phyloP scores from a whole-genome alignment of 2,329 filamentous ascomycete genomes.

The Aspergillus vadensis region DNA sequence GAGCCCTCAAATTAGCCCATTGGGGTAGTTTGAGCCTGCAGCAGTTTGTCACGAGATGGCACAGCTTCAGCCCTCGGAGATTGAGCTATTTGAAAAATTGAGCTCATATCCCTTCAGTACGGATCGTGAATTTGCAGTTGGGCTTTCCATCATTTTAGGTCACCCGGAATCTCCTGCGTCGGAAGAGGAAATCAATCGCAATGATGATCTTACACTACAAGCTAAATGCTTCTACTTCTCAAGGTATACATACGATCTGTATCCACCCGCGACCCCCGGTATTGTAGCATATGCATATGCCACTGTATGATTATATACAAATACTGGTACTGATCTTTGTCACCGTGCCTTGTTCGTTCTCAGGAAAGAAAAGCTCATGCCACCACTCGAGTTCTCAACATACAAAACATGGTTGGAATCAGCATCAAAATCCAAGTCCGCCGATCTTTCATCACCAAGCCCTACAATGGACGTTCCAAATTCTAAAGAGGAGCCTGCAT shows the following conservation, averaged over 20 bases:
- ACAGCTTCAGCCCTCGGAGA: constrained; percentile 7
- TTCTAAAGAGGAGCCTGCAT: constrained; percentile 59
- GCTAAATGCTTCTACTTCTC: constrained; percentile 54
- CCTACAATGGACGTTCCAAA: constrained; percentile 22
- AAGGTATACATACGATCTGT: constrained; percentile 33
- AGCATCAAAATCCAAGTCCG: constrained; percentile 11
- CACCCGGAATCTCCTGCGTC: constrained; percentile 43
- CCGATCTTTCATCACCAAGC: constrained; percentile 10
- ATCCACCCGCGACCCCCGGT: neutral
- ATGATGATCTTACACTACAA: constrained; percentile 47
- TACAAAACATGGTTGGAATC: constrained; percentile 66
- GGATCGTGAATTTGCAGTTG: constrained; percentile 50
- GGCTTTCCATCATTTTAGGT: constrained; percentile 50
- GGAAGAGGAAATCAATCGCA: constrained; percentile 40
- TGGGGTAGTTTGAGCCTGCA: neutral
- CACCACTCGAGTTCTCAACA: constrained; percentile 62
- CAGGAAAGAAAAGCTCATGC: constrained; percentile 41
- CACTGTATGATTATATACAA: neutral
- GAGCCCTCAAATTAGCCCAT: neutral
- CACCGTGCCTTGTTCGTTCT: neutral
- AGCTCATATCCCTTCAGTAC: constrained; percentile 43
- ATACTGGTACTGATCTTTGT: neutral
- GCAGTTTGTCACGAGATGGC: constrained; percentile 8
- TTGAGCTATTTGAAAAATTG: constrained; percentile 35
- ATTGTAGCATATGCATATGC: neutral